Percentiles rank a stretch among this genome's conserved stretches.
Evolutionary conservation across 192 early-diverging fungal genomes (phyloP).

Genomic region (Coemansia umbellata): DNA sequence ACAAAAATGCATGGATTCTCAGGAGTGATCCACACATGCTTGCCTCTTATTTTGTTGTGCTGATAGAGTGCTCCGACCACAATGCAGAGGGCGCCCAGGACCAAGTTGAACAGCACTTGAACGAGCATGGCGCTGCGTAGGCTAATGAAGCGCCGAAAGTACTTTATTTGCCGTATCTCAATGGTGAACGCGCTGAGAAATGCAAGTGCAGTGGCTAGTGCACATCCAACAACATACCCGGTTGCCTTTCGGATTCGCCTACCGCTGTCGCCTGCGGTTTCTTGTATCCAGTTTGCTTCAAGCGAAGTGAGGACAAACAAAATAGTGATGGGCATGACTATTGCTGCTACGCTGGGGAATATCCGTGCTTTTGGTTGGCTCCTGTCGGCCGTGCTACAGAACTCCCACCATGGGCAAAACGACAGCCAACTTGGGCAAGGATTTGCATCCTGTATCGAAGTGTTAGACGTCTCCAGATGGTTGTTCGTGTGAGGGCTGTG

Average conservation of each 20-base stretch:
- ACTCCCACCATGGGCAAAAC: constrained; percentile 31
- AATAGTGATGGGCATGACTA: constrained; percentile 35
- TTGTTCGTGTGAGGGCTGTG: background rate
- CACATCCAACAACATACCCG: constrained; percentile 46
- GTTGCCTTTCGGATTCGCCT: constrained; percentile 25
- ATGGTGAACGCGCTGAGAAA: constrained; percentile 45
- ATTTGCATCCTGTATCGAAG: constrained; percentile 5
- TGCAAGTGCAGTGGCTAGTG: constrained; percentile 38
- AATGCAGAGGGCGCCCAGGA: constrained; percentile 37
- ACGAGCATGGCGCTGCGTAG: constrained; percentile 15
- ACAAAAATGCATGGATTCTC: constrained; percentile 48
- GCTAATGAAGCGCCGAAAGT: constrained; percentile 22
- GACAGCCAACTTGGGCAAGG: constrained; percentile 19
- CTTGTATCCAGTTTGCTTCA: constrained; percentile 46
- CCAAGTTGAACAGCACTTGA: constrained; percentile 34
- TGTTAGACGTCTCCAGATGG: background rate
- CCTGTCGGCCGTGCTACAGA: constrained; percentile 34
- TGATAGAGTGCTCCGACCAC: constrained; percentile 38
- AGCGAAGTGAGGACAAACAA: constrained; percentile 48
- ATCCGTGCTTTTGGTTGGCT: constrained; percentile 28
- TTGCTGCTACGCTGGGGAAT: constrained; percentile 37
- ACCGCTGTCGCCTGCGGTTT: constrained; percentile 24
- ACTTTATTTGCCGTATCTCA: constrained; percentile 18
- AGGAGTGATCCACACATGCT: constrained; percentile 38
- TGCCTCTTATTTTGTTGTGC: constrained; percentile 34